A percentile compares a stretch with the other conserved stretches of the same genome.
phyloP scores from a whole-genome alignment of 2,329 filamentous ascomycete genomes.

The Colletotrichum karsti region DNA sequence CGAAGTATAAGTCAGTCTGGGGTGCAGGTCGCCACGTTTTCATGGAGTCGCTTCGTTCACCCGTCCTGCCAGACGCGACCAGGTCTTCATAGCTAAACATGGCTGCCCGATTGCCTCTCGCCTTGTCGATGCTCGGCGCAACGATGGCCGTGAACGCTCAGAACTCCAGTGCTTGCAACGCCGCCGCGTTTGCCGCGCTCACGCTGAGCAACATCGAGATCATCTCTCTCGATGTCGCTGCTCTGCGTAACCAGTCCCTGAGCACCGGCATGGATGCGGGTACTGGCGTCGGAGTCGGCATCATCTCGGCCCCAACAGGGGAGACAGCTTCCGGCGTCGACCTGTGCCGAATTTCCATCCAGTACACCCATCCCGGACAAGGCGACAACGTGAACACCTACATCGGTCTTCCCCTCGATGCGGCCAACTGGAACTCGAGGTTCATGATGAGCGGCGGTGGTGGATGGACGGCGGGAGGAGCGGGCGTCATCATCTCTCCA shows the following conservation, averaged over 20 bases:
- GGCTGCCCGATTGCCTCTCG: background rate
- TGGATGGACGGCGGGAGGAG: constrained; percentile 10
- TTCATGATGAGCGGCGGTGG: constrained; percentile 31
- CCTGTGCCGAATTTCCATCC: constrained; percentile 31
- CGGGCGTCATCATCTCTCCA: background rate
- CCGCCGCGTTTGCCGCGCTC: background rate
- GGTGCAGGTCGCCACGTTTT: too few species aligned
- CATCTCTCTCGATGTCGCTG: background rate
- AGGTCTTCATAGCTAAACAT: background rate
- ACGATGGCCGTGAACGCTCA: background rate
- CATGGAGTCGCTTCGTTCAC: background rate
- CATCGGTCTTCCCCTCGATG: constrained; percentile 22
- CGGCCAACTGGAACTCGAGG: constrained; percentile 31
- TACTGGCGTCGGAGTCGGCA: background rate
- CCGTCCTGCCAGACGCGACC: background rate
- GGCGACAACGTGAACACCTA: constrained; percentile 26
- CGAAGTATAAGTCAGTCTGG: too few species aligned
- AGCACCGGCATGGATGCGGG: background rate
- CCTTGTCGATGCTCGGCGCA: background rate
- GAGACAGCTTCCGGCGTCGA: background rate
- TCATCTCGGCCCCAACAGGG: background rate
- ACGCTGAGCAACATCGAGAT: background rate
- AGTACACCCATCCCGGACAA: constrained; percentile 21
- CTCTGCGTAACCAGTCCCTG: background rate
- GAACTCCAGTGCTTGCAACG: background rate